These are phyloP conservation scores for Tetrapisispora iriomotensis DNA, from an alignment of 805 yeast species.

Conservation along the genomic window DNA sequence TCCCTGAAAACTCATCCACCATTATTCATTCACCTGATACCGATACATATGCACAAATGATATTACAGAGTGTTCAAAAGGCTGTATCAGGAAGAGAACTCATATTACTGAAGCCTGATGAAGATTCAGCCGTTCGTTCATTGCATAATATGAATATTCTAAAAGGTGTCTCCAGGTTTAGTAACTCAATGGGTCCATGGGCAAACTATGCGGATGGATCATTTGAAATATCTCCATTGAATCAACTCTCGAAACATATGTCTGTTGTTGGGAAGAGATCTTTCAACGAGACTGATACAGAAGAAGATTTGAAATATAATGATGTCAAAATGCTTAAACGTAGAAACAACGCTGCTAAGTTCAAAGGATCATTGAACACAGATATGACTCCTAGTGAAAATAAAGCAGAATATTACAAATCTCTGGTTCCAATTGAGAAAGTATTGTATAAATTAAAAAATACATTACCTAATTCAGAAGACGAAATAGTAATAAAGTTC, in stretches of 20 bases:
- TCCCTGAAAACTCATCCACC: constrained; percentile 59
- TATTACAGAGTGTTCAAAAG: constrained; percentile 51
- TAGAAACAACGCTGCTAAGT: constrained; percentile 41
- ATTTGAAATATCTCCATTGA: constrained; percentile 58
- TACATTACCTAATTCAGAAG: constrained; percentile 14
- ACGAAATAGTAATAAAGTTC: constrained; percentile 17
- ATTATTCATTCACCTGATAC: constrained; percentile 45
- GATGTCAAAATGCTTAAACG: constrained; percentile 30
- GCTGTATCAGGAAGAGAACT: constrained; percentile 37
- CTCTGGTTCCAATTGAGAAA: constrained; percentile 50
- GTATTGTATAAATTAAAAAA: constrained; percentile 38
- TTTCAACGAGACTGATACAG: not conserved
- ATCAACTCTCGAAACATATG: constrained; percentile 34
- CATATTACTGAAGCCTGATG: constrained; percentile 31
- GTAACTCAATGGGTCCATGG: constrained; percentile 64
- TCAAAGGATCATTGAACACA: constrained; percentile 42
- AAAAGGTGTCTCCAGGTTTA: constrained; percentile 53
- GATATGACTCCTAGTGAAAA: not conserved
- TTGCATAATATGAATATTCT: constrained; percentile 48
- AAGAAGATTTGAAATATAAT: constrained; percentile 7
- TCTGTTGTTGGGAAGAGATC: constrained; percentile 22
- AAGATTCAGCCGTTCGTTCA: constrained; percentile 34
- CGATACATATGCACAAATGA: constrained; percentile 41
- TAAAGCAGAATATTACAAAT: constrained; percentile 24
- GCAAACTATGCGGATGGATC: constrained; percentile 57